These are phyloP conservation scores for Sphenostylis stenocarpa DNA, from an alignment of 306 rosid species.

Conservation along the genomic window DNA sequence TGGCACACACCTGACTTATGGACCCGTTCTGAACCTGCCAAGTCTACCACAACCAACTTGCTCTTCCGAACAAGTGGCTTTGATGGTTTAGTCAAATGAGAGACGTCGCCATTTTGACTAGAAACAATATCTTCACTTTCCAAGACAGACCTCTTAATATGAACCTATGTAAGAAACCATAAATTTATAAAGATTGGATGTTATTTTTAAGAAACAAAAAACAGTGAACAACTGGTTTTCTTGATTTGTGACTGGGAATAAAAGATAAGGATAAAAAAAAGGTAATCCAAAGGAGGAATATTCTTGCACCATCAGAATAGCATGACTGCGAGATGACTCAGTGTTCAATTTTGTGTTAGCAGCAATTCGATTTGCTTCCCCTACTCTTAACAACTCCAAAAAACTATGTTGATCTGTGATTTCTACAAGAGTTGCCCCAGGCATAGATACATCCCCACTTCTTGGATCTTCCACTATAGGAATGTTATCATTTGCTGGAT, in stretches of 20 bases:
- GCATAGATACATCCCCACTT: constrained; percentile 84
- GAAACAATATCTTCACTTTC: constrained; percentile 62
- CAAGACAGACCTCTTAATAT: constrained; percentile 74
- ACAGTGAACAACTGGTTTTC: constrained; percentile 18
- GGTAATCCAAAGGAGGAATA: constrained; percentile 21
- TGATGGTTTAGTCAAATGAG: constrained; percentile 72
- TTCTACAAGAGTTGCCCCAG: constrained; percentile 86
- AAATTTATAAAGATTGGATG: constrained; percentile 37
- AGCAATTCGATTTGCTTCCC: constrained; percentile 86
- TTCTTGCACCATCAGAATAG: constrained; percentile 80
- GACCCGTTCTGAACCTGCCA: constrained; percentile 98
- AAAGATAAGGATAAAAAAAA: constrained; percentile 23
- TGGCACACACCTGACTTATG: constrained; percentile 82
- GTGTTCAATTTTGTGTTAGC: constrained; percentile 96
- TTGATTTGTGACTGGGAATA: constrained; percentile 16
- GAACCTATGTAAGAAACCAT: constrained; percentile 62
- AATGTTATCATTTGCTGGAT: constrained; percentile 88
- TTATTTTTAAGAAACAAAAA: constrained; percentile 18
- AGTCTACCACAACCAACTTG: constrained; percentile 94
- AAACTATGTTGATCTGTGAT: constrained; percentile 74
- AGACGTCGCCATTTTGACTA: constrained; percentile 66
- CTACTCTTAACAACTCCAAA: constrained; percentile 80
- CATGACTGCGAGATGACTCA: constrained; percentile 97
- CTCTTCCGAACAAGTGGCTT: constrained; percentile 86
- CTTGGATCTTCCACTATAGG: constrained; percentile 93